A percentile compares a stretch with the other conserved stretches of the same genome.
Evolutionary conservation across 2,329 filamentous ascomycete species (phyloP).

Genomic region (Neonectria coccinea): DNA sequence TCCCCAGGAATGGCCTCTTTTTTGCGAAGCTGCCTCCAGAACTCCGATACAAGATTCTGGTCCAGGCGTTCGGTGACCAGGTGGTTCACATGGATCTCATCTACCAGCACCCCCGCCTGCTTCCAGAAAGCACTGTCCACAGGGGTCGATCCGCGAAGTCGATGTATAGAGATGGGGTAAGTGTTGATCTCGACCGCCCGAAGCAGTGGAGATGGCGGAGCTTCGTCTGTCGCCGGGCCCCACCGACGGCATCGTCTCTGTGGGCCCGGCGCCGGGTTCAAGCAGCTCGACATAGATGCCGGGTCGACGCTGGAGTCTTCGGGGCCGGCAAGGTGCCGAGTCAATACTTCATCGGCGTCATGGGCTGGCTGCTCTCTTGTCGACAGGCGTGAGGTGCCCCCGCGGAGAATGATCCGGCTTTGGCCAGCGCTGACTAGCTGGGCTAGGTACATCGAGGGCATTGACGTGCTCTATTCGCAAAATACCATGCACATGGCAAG

Average conservation of each 20-base stretch:
- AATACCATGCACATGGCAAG: slow-evolving; percentile 45
- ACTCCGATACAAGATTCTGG: slow-evolving; percentile 42
- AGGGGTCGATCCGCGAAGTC: slow-evolving; percentile 1
- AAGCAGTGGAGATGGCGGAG: slow-evolving; percentile 44
- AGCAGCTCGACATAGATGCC: slow-evolving; percentile 35
- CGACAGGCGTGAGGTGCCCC: slow-evolving; percentile 44
- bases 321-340: slow-evolving; percentile 33
- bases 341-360: slow-evolving; percentile 42
- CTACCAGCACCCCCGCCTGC: slow-evolving; percentile 27
- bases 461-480: slow-evolving; percentile 46
- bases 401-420: background rate
- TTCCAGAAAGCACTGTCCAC: background rate
- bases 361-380: slow-evolving; percentile 49
- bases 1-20: slow-evolving; percentile 39
- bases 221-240: slow-evolving; percentile 44
- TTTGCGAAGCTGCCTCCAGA: slow-evolving; percentile 41
- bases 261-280: slow-evolving; percentile 23
- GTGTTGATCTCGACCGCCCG: slow-evolving; percentile 18
- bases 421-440: background rate
- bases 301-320: slow-evolving; percentile 31
- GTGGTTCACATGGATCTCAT: slow-evolving; percentile 44
- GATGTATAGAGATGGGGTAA: background rate
- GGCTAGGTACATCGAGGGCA: slow-evolving; percentile 45
- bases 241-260: slow-evolving; percentile 6
- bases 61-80: slow-evolving; percentile 37